These are phyloP conservation scores for Hansenula sp. DNA, from an alignment of 1,139 yeast genomes.

Conservation along the genomic window DNA sequence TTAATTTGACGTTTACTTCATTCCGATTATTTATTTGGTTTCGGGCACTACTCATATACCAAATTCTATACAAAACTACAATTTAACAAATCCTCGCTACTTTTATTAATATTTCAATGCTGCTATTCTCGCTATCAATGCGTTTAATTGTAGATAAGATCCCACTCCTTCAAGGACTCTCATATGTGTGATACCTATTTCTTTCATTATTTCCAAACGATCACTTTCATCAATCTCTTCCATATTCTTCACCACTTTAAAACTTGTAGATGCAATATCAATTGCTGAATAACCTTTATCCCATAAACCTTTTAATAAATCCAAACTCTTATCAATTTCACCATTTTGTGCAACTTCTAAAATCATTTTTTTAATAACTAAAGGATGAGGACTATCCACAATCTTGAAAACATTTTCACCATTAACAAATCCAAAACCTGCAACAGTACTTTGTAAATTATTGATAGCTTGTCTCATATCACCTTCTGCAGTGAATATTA, in stretches of 20 bases:
- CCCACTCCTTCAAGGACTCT: conserved; percentile 90
- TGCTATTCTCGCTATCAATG: conserved; percentile 64
- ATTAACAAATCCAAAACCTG: conserved; percentile 88
- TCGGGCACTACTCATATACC: too few species aligned
- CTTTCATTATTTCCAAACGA: conserved; percentile 73
- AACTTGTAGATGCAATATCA: conserved; percentile 87
- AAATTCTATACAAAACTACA: too few species aligned
- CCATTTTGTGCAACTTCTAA: conserved; percentile 44
- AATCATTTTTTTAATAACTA: conserved; percentile 75
- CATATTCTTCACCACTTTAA: conserved; percentile 78
- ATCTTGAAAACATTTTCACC: conserved; percentile 91
- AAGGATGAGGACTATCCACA: conserved; percentile 96
- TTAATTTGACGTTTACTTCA: too few species aligned
- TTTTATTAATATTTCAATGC: neutral
- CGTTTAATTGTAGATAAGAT: conserved; percentile 79
- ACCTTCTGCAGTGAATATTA: conserved; percentile 96
- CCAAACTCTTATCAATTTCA: conserved; percentile 67
- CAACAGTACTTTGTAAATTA: conserved; percentile 87
- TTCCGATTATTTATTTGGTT: too few species aligned
- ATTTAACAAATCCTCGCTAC: too few species aligned
- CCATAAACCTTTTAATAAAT: conserved; percentile 64
- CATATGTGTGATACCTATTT: conserved; percentile 89
- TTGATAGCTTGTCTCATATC: conserved; percentile 99
- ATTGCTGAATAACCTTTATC: conserved; percentile 88
- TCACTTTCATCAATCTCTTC: conserved; percentile 61